Percentiles rank a stretch among this genome's conserved stretches.
phyloP scores from a whole-genome alignment of 179 eudicot species.

The Silene coronaria region DNA sequence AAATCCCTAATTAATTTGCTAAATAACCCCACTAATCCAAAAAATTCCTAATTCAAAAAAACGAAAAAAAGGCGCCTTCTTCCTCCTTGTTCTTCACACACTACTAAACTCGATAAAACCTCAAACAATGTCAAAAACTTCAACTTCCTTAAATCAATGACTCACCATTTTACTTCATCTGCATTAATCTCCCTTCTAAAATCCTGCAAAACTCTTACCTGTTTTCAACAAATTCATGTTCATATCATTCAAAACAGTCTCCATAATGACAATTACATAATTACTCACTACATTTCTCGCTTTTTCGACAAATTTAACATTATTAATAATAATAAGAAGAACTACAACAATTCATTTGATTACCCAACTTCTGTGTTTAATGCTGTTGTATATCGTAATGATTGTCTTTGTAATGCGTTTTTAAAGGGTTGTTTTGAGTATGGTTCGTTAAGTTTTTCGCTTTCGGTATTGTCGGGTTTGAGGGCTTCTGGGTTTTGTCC shows the following conservation, averaged over 20 bases:
- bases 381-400: conserved; percentile 32
- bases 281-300: conserved; percentile 34
- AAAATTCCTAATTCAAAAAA: no score
- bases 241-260: conserved; percentile 45
- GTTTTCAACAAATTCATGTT: conserved; percentile 42
- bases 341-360: conserved; percentile 23
- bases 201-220: conserved; percentile 33
- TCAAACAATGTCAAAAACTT: not conserved
- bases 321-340: not conserved
- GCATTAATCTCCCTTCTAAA: conserved; percentile 35
- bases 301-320: conserved; percentile 20
- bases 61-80: no score
- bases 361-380: conserved; percentile 36
- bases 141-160: conserved; percentile 6
- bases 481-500: conserved; percentile 22
- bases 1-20: no score
- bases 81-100: no score
- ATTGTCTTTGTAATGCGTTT: conserved; percentile 47
- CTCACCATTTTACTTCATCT: not conserved
- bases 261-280: conserved; percentile 38
- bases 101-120: not conserved
- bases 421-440: conserved; percentile 32
- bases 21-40: no score
- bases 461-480: conserved; percentile 32
- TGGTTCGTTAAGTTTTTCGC: conserved; percentile 16